These are phyloP conservation scores for Chloroidium sp. DNA, from an alignment of 163 green algal genomes.

Conservation along the genomic window DNA sequence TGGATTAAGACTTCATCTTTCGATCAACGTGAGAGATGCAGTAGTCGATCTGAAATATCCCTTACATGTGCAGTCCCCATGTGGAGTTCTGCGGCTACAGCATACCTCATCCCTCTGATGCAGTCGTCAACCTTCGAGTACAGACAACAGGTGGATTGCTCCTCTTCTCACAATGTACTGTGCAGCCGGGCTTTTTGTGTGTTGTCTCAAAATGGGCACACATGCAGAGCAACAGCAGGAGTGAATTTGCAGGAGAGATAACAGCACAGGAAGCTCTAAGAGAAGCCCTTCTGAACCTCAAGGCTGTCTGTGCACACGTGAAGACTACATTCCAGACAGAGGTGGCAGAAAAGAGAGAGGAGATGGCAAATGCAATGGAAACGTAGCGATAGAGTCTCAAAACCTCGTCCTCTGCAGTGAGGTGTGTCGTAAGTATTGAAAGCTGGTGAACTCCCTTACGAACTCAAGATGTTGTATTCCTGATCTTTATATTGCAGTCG, in stretches of 20 bases:
- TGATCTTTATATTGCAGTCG: no score
- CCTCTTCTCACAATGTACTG: background rate
- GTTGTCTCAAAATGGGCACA: background rate
- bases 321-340: slow-evolving; percentile 32
- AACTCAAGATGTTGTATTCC: no score
- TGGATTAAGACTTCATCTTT: no score
- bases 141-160: slow-evolving; percentile 61
- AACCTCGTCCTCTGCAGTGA: no score
- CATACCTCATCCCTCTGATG: slow-evolving; percentile 75
- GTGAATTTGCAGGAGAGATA: slow-evolving; percentile 33
- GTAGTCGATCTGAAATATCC: no score
- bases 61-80: slow-evolving; percentile 40
- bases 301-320: slow-evolving; percentile 47
- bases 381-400: background rate
- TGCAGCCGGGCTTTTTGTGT: background rate
- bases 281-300: slow-evolving; percentile 43
- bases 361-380: background rate
- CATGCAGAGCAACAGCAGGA: background rate
- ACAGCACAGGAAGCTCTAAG: slow-evolving; percentile 51
- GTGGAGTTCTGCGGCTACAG: slow-evolving; percentile 74
- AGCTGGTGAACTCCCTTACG: no score
- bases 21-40: no score
- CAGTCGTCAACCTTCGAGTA: slow-evolving; percentile 71
- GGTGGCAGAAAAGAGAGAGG: slow-evolving; percentile 14
- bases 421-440: no score